These are phyloP conservation scores for Kazachstania martiniae DNA, from an alignment of 805 yeast genomes.

Conservation along the genomic window DNA sequence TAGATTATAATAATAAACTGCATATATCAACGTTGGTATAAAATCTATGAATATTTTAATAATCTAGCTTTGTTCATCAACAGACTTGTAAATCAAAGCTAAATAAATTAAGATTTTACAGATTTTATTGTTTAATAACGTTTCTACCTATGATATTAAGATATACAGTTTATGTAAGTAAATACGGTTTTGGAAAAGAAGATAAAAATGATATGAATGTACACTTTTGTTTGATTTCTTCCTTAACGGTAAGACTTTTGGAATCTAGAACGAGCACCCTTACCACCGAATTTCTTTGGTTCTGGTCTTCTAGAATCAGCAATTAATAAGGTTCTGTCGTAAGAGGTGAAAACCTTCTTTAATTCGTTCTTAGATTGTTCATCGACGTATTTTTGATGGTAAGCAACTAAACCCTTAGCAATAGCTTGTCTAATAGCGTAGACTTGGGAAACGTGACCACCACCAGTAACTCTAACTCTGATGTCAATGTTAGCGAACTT, in stretches of 20 bases:
- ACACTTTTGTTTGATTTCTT: not conserved
- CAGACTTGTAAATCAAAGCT: not conserved
- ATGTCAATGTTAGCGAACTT: constrained; percentile 97
- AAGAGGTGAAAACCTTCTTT: constrained; percentile 93
- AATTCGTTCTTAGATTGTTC: constrained; percentile 99
- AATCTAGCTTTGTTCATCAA: not conserved
- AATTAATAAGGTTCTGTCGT: constrained; percentile 98
- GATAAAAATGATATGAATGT: constrained; percentile 1
- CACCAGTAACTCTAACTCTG: constrained; percentile 98
- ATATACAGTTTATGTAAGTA: constrained; percentile 24
- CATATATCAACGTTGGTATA: no score
- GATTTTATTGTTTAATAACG: constrained; percentile 10
- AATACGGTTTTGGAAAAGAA: constrained; percentile 7
- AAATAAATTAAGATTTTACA: not conserved
- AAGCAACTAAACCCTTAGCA: constrained; percentile 99
- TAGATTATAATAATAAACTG: no score
- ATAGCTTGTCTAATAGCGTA: constrained; percentile 99
- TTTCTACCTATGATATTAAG: constrained; percentile 24
- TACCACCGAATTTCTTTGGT: constrained; percentile 99
- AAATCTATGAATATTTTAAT: no score
- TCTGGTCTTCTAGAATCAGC: constrained; percentile 99
- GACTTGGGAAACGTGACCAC: constrained; percentile 99
- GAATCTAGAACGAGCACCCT: constrained; percentile 99
- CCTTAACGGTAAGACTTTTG: constrained; percentile 99
- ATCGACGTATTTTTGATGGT: constrained; percentile 98